Evolutionary conservation across 2,329 filamentous ascomycete species (phyloP).

Genomic region (Aureobasidium sp.): DNA sequence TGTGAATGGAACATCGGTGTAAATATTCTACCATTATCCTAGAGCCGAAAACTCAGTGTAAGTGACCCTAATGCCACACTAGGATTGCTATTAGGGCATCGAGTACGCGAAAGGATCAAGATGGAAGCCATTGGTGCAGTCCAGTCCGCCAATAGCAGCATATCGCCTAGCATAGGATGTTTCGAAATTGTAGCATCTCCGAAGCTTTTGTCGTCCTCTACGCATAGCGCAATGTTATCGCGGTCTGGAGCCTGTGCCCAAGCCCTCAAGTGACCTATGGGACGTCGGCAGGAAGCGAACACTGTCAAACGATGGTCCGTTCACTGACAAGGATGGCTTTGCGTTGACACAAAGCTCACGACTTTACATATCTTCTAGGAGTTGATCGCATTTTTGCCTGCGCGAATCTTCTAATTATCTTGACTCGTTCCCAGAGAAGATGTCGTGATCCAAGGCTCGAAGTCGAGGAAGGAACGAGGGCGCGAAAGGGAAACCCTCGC

Average conservation of each 20-base stretch:
- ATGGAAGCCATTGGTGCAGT: not conserved
- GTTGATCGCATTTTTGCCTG: not conserved
- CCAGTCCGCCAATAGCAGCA: not conserved
- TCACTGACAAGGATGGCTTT: not conserved
- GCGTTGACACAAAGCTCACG: not conserved
- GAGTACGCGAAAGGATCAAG: not conserved
- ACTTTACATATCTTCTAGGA: no score
- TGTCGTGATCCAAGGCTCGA: no score
- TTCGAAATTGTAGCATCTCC: not conserved
- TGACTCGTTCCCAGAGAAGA: no score
- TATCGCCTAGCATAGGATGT: not conserved
- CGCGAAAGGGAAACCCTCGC: not conserved
- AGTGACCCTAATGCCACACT: not conserved
- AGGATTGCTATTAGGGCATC: not conserved
- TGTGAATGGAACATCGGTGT: not conserved
- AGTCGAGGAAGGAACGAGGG: not conserved
- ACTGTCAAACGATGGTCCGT: slow-evolving; percentile 5
- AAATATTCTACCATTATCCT: not conserved
- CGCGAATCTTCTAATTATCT: no score
- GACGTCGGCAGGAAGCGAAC: not conserved
- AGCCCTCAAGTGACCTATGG: not conserved
- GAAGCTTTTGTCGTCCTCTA: not conserved
- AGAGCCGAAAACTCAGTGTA: not conserved
- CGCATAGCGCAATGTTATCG: not conserved
- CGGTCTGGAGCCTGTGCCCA: not conserved